Percentiles rank a stretch among this genome's conserved stretches.
These are phyloP conservation scores for Saccharum officinarum DNA, from an alignment of 176 grass and related monocot species.

Conservation along the genomic window DNA sequence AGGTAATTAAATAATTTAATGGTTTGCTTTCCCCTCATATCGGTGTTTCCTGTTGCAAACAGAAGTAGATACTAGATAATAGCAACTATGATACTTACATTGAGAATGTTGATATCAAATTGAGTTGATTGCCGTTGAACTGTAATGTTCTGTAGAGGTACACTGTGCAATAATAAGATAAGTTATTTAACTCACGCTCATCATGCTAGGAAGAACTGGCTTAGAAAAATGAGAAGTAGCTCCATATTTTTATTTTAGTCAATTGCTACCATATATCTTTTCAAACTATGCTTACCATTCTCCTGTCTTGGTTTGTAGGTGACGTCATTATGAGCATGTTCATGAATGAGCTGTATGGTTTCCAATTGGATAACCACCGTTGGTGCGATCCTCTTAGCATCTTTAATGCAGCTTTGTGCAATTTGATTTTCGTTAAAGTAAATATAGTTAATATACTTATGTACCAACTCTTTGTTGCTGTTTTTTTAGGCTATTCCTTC, in stretches of 20 bases:
- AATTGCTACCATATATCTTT: constrained; percentile 5
- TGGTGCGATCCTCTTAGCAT: constrained; percentile 56
- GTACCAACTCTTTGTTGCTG: constrained; percentile 3
- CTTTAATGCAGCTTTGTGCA: neutral
- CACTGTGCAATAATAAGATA: neutral
- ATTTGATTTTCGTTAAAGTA: constrained; percentile 9
- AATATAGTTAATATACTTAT: neutral
- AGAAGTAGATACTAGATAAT: neutral
- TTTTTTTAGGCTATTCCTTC: neutral
- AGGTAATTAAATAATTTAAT: neutral
- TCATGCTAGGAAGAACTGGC: neutral
- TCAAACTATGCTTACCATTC: constrained; percentile 4
- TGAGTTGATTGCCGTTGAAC: neutral
- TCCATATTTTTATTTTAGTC: constrained; percentile 9
- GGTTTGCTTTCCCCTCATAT: neutral
- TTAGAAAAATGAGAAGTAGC: neutral
- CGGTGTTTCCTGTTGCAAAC: neutral
- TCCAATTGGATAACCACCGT: constrained; percentile 84
- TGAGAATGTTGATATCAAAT: neutral
- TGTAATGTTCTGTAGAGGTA: neutral
- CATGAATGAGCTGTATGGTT: constrained; percentile 97
- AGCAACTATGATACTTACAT: neutral
- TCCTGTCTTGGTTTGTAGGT: constrained; percentile 52
- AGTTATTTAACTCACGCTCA: neutral
- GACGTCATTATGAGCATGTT: constrained; percentile 94